Conservation (phyloP, 1,284 basidiomycete genomes). For the Cutaneotrichosporon cavernicola region DNA sequence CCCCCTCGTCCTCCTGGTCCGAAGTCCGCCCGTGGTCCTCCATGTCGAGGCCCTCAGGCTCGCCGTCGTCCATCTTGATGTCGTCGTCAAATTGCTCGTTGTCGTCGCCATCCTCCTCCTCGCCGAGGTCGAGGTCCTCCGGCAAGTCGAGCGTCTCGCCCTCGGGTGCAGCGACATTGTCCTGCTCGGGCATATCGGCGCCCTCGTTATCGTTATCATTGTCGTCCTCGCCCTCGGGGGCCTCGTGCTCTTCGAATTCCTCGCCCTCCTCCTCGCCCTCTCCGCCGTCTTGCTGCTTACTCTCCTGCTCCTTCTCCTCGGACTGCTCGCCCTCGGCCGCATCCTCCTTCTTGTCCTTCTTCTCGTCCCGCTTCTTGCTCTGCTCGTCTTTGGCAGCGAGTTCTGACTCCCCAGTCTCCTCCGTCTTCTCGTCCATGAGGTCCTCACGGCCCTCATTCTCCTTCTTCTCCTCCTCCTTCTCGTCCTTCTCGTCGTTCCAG, state of each 20-base stretch:
- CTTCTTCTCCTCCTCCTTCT: constrained; percentile 58
- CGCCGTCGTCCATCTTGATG: constrained; percentile 31
- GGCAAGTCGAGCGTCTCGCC: constrained; percentile 78
- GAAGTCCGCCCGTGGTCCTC: constrained; percentile 44
- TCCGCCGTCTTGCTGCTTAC: constrained; percentile 34
- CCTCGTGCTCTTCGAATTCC: constrained; percentile 35
- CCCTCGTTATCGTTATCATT: constrained; percentile 54
- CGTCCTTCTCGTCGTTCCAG: constrained; percentile 80
- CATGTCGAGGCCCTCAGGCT: constrained; percentile 39
- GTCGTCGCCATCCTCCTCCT: constrained; percentile 53
- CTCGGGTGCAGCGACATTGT: constrained; percentile 66
- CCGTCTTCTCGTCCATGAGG: constrained; percentile 51
- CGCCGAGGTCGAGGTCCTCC: constrained; percentile 71
- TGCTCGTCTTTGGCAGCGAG: constrained; percentile 69
- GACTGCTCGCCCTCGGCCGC: constrained; percentile 27
- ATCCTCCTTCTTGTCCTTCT: constrained; percentile 49
- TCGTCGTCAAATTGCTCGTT: constrained; percentile 34
- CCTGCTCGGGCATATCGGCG: constrained; percentile 54
- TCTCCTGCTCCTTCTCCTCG: constrained; percentile 40
- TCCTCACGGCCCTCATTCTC: constrained; percentile 49
- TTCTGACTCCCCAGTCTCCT: constrained; percentile 61
- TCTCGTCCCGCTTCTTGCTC: constrained; percentile 47
- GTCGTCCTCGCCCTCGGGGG: constrained; percentile 25
- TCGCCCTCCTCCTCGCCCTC: constrained; percentile 35
- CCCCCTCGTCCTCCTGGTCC: constrained; percentile 43